phyloP scores from a whole-genome alignment of 257 asterid genomes.

The Primulina huaijiensis region DNA sequence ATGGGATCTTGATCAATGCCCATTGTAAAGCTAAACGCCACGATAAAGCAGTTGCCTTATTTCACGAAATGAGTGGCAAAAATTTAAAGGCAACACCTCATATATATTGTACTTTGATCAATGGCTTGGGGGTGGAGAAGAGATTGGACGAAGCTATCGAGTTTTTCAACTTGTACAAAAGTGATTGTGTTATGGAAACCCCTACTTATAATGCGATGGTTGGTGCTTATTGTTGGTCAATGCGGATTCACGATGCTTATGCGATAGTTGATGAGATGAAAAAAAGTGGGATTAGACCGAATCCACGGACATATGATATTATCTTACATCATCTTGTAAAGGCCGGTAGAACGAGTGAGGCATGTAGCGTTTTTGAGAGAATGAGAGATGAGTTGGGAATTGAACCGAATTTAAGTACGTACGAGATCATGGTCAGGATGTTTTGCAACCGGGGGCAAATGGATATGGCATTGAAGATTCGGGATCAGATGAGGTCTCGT shows the following conservation, averaged over 20 bases:
- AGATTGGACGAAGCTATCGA: slow-evolving; percentile 54
- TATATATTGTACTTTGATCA: slow-evolving; percentile 79
- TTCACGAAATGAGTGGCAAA: slow-evolving; percentile 53
- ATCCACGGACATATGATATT: slow-evolving; percentile 67
- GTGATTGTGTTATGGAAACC: slow-evolving; percentile 45
- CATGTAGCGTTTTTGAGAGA: slow-evolving; percentile 48
- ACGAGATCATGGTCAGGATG: slow-evolving; percentile 81
- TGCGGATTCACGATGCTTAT: slow-evolving; percentile 50
- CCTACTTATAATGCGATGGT: slow-evolving; percentile 78
- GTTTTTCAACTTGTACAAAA: slow-evolving; percentile 57
- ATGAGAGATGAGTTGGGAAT: slow-evolving; percentile 58
- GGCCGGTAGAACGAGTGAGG: slow-evolving; percentile 47
- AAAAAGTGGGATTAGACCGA: slow-evolving; percentile 58
- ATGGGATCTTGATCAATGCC: slow-evolving; percentile 68
- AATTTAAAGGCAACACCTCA: slow-evolving; percentile 66
- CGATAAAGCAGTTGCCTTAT: slow-evolving; percentile 48
- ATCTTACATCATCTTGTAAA: slow-evolving; percentile 64
- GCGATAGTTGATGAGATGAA: slow-evolving; percentile 62
- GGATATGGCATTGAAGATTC: slow-evolving; percentile 62
- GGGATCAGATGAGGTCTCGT: slow-evolving; percentile 72
- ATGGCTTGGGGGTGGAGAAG: slow-evolving; percentile 68
- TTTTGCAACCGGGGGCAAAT: slow-evolving; percentile 52
- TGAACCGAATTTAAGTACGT: slow-evolving; percentile 63
- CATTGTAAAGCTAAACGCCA: slow-evolving; percentile 55
- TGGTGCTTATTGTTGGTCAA: slow-evolving; percentile 83